Evolutionary conservation across 169 alveolate genomes (phyloP).

Genomic region (Cryptosporidium andersoni): DNA sequence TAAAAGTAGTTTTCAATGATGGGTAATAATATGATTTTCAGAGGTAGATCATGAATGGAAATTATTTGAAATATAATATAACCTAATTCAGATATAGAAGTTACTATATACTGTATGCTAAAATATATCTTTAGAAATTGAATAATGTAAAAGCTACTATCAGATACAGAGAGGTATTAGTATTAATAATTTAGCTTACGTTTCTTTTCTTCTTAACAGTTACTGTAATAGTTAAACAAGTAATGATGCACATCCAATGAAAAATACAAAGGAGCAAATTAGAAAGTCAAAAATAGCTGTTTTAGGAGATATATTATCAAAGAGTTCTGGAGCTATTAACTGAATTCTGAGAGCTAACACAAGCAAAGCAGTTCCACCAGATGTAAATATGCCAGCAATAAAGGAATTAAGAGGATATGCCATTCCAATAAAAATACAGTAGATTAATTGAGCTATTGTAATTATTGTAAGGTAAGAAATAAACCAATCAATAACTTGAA

Average conservation of each 20-base stretch:
- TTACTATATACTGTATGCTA: too few species aligned
- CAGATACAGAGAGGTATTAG: too few species aligned
- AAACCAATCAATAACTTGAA: slow-evolving; percentile 40
- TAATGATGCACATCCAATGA: slow-evolving; percentile 69
- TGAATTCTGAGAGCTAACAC: slow-evolving; percentile 64
- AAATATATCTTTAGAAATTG: too few species aligned
- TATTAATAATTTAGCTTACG: too few species aligned
- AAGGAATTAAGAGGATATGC: slow-evolving; percentile 57
- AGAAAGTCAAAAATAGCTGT: slow-evolving; percentile 66
- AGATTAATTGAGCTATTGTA: slow-evolving; percentile 35
- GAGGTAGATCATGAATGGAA: too few species aligned
- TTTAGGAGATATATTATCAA: slow-evolving; percentile 46
- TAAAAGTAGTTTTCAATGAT: too few species aligned
- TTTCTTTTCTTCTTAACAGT: too few species aligned
- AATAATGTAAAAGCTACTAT: too few species aligned
- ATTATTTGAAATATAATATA: too few species aligned
- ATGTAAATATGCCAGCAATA: slow-evolving; percentile 51
- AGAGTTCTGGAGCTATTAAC: slow-evolving; percentile 24
- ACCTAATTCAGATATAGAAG: not conserved
- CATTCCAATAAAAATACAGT: slow-evolving; percentile 23
- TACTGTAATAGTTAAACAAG: slow-evolving; percentile 1
- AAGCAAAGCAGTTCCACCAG: slow-evolving; percentile 64
- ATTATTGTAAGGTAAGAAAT: slow-evolving; percentile 7
- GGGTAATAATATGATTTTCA: too few species aligned
- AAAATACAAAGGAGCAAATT: slow-evolving; percentile 51